Evolutionary conservation across 139 green algal species (phyloP), one percentile per base, ranked within the genome.

Genomic region (Nannochloris sp.): DNA sequence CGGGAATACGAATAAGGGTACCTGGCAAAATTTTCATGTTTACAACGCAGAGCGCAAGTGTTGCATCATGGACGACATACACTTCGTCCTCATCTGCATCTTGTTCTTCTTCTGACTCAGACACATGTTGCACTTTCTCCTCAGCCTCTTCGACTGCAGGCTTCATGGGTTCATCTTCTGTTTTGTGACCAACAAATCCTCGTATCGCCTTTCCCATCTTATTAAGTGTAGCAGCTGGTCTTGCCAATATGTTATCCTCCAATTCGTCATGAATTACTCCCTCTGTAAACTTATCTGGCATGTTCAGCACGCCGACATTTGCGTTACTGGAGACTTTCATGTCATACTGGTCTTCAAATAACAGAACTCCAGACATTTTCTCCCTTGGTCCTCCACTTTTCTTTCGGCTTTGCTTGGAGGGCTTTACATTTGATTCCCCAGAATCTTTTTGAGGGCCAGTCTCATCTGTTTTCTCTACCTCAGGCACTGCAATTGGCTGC

Each of bases 191-290:
- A 7, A 53, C 18, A 12, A 19, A 19, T 19, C 46, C 46, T 21
- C 16, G 46, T 7, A 21, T 5, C 2, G 46, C 16, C 16, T 21
- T 21, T 25, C 16, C 18, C n/a, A 53, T 9, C 46, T 53, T 53
- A 19, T 53, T 19, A 21, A 21, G 18, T 19, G n/a, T 25, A 9
- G 46, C 46, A 25, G 46, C 46, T 53, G 46, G 46, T 1, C n/a
- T 53, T 53, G 46, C 46, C 24, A 53, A 12, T 10, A 53, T 53
- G 46, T 53, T 53, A 53, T 53, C 46, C 46, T 53, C 18, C 5
- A 53, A 11, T 2, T 0, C 34, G 6, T 40, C 34, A 9, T 40
- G 34, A 4, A 40, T 12, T 12, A 40, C 34, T 40, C 34, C 34
- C 0, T 40, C 34, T 9, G 34, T 40, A 40, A 40, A 40, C 34